phyloP scores from a whole-genome alignment of 2,329 filamentous ascomycete genomes.

The Diaporthe sp. region DNA sequence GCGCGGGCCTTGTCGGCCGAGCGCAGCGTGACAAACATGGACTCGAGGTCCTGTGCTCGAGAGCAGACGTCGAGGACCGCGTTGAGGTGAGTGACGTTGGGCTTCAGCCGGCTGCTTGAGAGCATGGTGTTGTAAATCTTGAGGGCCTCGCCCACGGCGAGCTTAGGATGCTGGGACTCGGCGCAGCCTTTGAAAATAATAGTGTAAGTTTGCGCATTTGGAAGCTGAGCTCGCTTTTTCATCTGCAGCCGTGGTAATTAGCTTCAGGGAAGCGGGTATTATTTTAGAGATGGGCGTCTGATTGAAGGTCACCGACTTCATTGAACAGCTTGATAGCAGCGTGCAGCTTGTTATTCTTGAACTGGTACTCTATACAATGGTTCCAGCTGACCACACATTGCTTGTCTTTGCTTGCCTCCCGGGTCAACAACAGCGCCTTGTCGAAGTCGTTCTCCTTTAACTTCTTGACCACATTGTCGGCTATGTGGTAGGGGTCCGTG shows the following conservation, averaged over 20 bases:
- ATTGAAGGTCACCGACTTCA: constrained; percentile 69
- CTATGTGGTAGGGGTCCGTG: constrained; percentile 80
- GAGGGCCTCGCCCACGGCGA: constrained; percentile 77
- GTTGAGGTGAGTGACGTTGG: constrained; percentile 88
- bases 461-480: constrained; percentile 73
- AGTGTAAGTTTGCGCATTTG: constrained; percentile 87
- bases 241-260: constrained; percentile 70
- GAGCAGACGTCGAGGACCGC: constrained; percentile 88
- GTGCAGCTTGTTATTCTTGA: constrained; percentile 72
- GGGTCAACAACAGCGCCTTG: constrained; percentile 78
- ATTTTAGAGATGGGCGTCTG: background rate
- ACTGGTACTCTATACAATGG: constrained; percentile 79
- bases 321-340: constrained; percentile 87
- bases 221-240: constrained; percentile 90
- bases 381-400: constrained; percentile 89
- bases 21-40: constrained; percentile 82
- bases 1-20: constrained; percentile 76
- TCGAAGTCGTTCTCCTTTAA: constrained; percentile 72
- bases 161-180: constrained; percentile 67
- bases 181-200: constrained; percentile 84
- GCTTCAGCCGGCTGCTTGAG: constrained; percentile 73
- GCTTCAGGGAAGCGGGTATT: constrained; percentile 33
- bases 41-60: constrained; percentile 81
- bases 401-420: constrained; percentile 75
- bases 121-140: constrained; percentile 84